Percentiles rank a stretch among this genome's conserved stretches.
These are phyloP conservation scores for Coemansia sp. DNA, from an alignment of 192 early-diverging fungal species.

Conservation along the genomic window DNA sequence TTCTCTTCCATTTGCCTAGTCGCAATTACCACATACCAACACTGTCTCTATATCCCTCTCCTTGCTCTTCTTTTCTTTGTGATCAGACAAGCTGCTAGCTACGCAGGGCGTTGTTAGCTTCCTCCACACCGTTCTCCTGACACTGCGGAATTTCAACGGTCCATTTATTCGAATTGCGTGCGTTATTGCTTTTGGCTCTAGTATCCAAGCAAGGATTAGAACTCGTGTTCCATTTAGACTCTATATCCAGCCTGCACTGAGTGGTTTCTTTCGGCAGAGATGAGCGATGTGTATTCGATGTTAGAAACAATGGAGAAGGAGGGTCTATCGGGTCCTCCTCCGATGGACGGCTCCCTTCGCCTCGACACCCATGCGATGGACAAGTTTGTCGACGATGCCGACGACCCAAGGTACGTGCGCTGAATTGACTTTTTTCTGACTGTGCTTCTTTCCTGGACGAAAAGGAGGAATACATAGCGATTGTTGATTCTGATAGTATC, in stretches of 20 bases:
- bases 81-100: not conserved
- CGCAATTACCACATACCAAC: not conserved
- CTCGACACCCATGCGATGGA: conserved; percentile 46
- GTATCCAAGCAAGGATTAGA: not conserved
- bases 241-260: not conserved
- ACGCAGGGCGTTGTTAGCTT: conserved; percentile 8
- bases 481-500: conserved; percentile 2
- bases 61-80: not conserved
- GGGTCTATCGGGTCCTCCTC: conserved; percentile 50
- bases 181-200: not conserved
- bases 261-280: conserved; percentile 14
- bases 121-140: not conserved
- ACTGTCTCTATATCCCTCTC: not conserved
- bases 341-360: conserved; percentile 53
- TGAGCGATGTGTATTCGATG: conserved; percentile 54
- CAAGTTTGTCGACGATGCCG: conserved; percentile 51
- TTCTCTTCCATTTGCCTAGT: not conserved
- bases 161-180: not conserved
- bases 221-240: not conserved
- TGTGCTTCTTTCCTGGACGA: not conserved
- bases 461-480: too few relatives aligned
- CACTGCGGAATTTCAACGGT: not conserved
- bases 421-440: not conserved
- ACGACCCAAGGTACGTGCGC: conserved; percentile 48
- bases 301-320: conserved; percentile 53